These are phyloP conservation scores for Sextonia rubra DNA, from an alignment of 164 flowering plant genomes.

Conservation along the genomic window DNA sequence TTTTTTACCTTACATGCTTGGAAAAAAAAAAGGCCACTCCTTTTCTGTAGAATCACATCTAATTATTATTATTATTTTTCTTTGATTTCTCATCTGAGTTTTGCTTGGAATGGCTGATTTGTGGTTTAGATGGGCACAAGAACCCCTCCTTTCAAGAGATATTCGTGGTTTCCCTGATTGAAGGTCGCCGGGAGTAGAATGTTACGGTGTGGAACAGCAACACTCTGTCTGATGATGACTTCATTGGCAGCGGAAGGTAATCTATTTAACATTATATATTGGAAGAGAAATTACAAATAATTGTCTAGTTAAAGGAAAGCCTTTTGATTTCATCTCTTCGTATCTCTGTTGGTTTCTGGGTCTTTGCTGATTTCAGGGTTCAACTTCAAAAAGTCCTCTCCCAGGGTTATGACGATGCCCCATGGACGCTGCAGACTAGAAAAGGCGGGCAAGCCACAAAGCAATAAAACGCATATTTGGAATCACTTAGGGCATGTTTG, in stretches of 20 bases:
- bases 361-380: constrained; percentile 38
- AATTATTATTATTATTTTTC: not conserved
- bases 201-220: constrained; percentile 85
- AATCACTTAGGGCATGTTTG: too few species aligned
- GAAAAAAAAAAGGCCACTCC: not conserved
- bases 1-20: too few species aligned
- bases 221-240: constrained; percentile 63
- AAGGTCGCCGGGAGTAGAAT: constrained; percentile 66
- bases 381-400: constrained; percentile 72
- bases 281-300: too few species aligned
- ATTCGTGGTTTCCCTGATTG: constrained; percentile 61
- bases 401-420: constrained; percentile 67
- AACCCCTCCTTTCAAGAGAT: constrained; percentile 87
- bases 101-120: not conserved
- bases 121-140: constrained; percentile 69
- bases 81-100: not conserved
- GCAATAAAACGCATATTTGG: not conserved
- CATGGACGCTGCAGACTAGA: constrained; percentile 71
- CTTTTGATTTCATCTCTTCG: not conserved
- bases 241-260: constrained; percentile 86
- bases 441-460: constrained; percentile 47
- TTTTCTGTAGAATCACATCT: not conserved
- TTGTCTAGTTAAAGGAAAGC: not conserved
- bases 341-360: not conserved
- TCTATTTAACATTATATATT: not conserved